Evolutionary conservation across 2,329 filamentous ascomycete species (phyloP).

Genomic region (Fusarium subglutinans): DNA sequence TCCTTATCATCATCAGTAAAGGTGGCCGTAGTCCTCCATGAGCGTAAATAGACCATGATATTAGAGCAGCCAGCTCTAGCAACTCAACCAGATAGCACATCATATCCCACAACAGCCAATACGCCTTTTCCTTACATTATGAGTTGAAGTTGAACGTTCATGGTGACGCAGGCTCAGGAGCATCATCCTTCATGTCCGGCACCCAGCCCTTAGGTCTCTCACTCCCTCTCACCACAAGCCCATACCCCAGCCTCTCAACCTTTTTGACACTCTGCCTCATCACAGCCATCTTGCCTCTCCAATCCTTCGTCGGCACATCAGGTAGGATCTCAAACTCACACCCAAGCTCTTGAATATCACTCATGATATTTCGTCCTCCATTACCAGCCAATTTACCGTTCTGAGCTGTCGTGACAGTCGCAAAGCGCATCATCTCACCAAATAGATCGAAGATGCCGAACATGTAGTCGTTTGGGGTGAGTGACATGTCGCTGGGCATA

Average conservation of each 20-base stretch:
- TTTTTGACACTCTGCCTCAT: slow-evolving; percentile 92
- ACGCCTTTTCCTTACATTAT: not conserved
- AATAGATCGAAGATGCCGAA: slow-evolving; percentile 93
- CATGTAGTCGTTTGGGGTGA: slow-evolving; percentile 87
- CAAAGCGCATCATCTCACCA: slow-evolving; percentile 97
- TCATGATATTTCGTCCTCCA: slow-evolving; percentile 69
- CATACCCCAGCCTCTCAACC: slow-evolving; percentile 91
- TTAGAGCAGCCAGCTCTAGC: slow-evolving; percentile 7
- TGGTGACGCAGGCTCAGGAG: slow-evolving; percentile 44
- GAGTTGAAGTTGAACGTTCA: not conserved
- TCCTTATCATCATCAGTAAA: not conserved
- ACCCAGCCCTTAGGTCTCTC: slow-evolving; percentile 94
- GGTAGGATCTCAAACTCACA: slow-evolving; percentile 79
- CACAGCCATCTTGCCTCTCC: slow-evolving; percentile 82
- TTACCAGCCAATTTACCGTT: slow-evolving; percentile 63
- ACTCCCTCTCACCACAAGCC: slow-evolving; percentile 83
- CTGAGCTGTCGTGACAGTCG: slow-evolving; percentile 86
- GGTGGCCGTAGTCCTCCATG: not conserved
- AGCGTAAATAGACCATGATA: not conserved
- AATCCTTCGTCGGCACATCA: slow-evolving; percentile 65
- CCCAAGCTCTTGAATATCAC: slow-evolving; percentile 82
- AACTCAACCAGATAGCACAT: slow-evolving; percentile 12
- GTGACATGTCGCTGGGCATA: slow-evolving; percentile 63
- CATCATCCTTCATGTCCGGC: slow-evolving; percentile 71
- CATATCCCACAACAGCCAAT: not conserved